Percentiles rank a stretch among this genome's conserved stretches.
phyloP scores from a whole-genome alignment of 768 basidiomycete species.

The Chalciporus pseudorubinellus region DNA sequence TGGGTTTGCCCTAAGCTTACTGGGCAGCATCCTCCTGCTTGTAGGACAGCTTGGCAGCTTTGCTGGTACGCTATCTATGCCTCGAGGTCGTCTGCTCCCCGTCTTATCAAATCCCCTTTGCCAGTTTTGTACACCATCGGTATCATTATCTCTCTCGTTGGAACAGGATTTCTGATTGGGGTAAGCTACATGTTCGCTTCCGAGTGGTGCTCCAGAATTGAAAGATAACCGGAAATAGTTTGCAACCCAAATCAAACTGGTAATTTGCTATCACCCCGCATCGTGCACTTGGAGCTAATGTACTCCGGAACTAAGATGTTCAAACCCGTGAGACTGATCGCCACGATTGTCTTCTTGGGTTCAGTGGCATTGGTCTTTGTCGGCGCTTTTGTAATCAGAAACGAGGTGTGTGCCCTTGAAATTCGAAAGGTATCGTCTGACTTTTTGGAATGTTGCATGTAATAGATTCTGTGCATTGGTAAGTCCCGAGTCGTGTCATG shows the following conservation, averaged over 20 bases:
- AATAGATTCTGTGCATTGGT: slow-evolving; percentile 68
- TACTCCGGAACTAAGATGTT: slow-evolving; percentile 67
- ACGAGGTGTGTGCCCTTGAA: slow-evolving; percentile 47
- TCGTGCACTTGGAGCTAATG: neutral
- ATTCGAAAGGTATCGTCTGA: neutral
- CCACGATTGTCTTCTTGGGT: slow-evolving; percentile 73
- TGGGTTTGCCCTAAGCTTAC: slow-evolving; percentile 77
- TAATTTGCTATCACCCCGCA: slow-evolving; percentile 29
- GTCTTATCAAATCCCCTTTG: slow-evolving; percentile 4
- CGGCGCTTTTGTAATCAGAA: slow-evolving; percentile 74
- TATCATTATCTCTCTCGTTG: slow-evolving; percentile 76
- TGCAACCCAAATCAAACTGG: slow-evolving; percentile 76
- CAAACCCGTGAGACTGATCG: slow-evolving; percentile 85
- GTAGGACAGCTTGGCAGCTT: slow-evolving; percentile 67
- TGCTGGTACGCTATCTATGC: slow-evolving; percentile 54
- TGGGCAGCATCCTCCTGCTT: slow-evolving; percentile 78
- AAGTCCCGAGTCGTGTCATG: slow-evolving; percentile 7
- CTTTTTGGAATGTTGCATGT: neutral
- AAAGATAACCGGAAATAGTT: slow-evolving; percentile 47
- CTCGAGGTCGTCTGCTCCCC: neutral
- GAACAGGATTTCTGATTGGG: slow-evolving; percentile 89
- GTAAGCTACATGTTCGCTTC: slow-evolving; percentile 45
- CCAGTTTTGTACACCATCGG: slow-evolving; percentile 82
- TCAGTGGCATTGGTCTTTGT: slow-evolving; percentile 84
- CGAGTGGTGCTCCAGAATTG: neutral